Base-by-base conservation (phyloP, 1,139 yeast genomes). In the Pichia cactophila region DNA sequence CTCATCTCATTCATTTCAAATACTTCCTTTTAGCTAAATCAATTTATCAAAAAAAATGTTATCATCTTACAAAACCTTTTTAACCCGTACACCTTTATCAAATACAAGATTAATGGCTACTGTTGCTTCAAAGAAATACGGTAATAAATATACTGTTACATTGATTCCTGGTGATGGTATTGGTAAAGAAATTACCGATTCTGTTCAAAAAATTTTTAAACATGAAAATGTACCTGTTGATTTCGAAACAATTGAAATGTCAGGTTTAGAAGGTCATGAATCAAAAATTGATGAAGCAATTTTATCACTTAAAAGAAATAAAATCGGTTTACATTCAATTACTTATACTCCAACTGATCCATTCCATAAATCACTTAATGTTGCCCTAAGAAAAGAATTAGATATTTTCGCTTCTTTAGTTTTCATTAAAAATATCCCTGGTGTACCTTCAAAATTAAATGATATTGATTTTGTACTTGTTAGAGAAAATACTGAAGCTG, bases 401-500 rank as follows among this genome's bases (percentile, higher is more conserved):
- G 97, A 92, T 70, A 87, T 92, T 63, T 92, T 84, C 66, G 98
- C 98, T 55, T 87, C 96, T 42, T 79, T 92, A 60, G 95, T 94
- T 29, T 77, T 90, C 64, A 88, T 89, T 75, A 90, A 92, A 77
- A 86, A 86, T 72, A 82, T 92, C 56, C 95, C 95, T 55, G 97
- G 98, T 70, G 95, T 89, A 60, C 78, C 86, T 71, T 84, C 96
- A 57, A 86, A 92, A 69, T 80, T 88, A 68, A 78, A 83, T 55
- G 89, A 86, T 58, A 86, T 90, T 58, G 97, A 90, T 73, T 80
- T 90, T 68, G 97, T 90, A 45, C 78, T 92, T 58, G 95, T 92
- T 65, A 88, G 98, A 78, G 98, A 92, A 74, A 92, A 92, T 80
- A 78, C 89, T 49, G 97, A 92, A 75, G 97, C 97, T 75, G 98